Conservation (phyloP, 345 rosid species). For the Excoecaria cochinchinensis region DNA sequence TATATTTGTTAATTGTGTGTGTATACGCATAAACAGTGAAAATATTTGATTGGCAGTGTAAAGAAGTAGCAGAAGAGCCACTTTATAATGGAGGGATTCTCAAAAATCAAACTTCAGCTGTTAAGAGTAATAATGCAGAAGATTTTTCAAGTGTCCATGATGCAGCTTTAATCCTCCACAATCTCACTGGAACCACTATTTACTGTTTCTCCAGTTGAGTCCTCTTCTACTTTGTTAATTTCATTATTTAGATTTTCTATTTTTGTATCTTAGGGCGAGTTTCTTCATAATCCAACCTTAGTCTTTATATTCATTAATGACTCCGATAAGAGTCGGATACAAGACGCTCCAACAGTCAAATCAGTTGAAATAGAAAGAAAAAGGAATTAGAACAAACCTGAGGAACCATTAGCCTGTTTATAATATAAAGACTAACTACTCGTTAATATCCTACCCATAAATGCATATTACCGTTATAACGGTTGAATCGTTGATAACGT, state of each 20-base stretch:
- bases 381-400: too few species aligned
- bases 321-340: too few species aligned
- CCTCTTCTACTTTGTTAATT: background rate
- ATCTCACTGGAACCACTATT: conserved; percentile 47
- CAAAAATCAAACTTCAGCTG: conserved; percentile 24
- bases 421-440: too few species aligned
- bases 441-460: too few species aligned
- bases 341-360: too few species aligned
- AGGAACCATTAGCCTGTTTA: too few species aligned
- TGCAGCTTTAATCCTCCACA: conserved; percentile 53
- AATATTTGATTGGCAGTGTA: conserved; percentile 49
- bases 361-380: too few species aligned
- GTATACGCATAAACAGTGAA: background rate
- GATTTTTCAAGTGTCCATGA: conserved; percentile 23
- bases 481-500: too few species aligned
- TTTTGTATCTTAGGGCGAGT: background rate
- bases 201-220: conserved; percentile 75
- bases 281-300: background rate
- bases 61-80: conserved; percentile 52
- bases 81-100: conserved; percentile 79
- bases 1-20: background rate
- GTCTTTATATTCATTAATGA: too few species aligned
- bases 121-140: background rate
- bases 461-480: too few species aligned
- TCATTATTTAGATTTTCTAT: background rate